Base-by-base conservation (phyloP, 2,329 filamentous ascomycete species). In the Pseudocercospora eumusae region DNA sequence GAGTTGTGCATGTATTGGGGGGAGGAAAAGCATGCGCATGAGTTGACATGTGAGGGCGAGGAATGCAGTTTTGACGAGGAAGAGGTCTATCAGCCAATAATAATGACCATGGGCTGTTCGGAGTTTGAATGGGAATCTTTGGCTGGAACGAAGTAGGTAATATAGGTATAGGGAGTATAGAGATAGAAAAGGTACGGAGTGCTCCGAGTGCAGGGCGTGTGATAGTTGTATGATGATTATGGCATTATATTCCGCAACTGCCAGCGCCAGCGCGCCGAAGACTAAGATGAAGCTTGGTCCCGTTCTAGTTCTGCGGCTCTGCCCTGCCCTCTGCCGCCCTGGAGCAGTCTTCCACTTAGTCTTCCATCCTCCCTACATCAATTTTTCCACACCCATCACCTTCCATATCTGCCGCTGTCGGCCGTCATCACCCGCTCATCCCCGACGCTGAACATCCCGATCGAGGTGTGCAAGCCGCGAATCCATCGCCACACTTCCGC, bases 311-410 rank as follows among this genome's bases (percentile, higher is more conserved):
- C 42, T 45, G 18, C 44, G 9, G 44, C 23, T 13, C 47, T 28
- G 18, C n/a, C n/a, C n/a, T n/a, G n/a, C n/a, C n/a, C n/a, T n/a
- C n/a, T 45, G 18, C 44, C 18, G 44, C 23, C 23, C 47, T 28
- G 18, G 3, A 3, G 18, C n/a, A n/a, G n/a, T n/a, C n/a, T n/a
- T n/a, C n/a, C n/a, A n/a, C n/a, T 23, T 8, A 23, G 28, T 15
- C 33, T 18, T 27, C 18, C 36, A 23, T 50, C 56, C 31, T 58
- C 42, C 52, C 45, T 53, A 52, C 49, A 59, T 52, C 57, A 50
- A 59, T n/a, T 44, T 36, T 27, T 27, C 23, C 6, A 31, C 50
- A 27, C 50, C 27, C 28, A 21, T 54, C 28, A 27, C 27, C 13
- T 42, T 59, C 15, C n/a, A n/a, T n/a, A n/a, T n/a, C n/a, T n/a